phyloP scores from a whole-genome alignment of 2,329 filamentous ascomycete genomes.

The Sporothrix variecibatus region DNA sequence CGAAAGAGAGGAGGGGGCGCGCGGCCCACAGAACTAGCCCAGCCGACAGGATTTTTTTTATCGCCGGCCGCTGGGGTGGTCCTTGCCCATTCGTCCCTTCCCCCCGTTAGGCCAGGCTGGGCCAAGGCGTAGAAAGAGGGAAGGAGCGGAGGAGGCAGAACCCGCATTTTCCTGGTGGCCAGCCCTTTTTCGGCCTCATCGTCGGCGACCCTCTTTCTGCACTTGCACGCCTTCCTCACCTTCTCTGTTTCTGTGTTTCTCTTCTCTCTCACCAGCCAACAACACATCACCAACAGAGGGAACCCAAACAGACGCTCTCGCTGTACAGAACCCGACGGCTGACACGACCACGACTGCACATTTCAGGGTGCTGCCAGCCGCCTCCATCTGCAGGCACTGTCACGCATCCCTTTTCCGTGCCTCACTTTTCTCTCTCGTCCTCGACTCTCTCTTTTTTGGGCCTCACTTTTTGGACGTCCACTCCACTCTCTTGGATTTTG shows the following conservation, averaged over 20 bases:
- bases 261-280: constrained; percentile 11
- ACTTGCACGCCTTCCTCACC: constrained; percentile 6
- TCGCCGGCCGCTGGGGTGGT: constrained; percentile 17
- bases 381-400: background rate
- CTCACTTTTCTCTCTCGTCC: background rate
- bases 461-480: background rate
- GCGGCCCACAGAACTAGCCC: background rate
- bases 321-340: background rate
- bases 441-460: background rate
- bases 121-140: constrained; percentile 9
- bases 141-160: constrained; percentile 24
- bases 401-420: constrained; percentile 13
- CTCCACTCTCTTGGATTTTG: background rate
- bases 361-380: constrained; percentile 16
- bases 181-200: constrained; percentile 22
- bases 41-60: constrained; percentile 21
- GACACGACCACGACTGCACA: constrained; percentile 1
- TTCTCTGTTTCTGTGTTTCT: background rate
- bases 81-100: constrained; percentile 12
- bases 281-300: background rate
- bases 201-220: constrained; percentile 7
- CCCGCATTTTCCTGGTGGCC: constrained; percentile 20
- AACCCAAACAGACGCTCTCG: background rate
- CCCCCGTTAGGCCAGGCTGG: constrained; percentile 16
- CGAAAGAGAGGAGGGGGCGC: background rate